Conservation (phyloP, 2,329 filamentous ascomycete genomes). For the Pseudopithomyces chartarum region DNA sequence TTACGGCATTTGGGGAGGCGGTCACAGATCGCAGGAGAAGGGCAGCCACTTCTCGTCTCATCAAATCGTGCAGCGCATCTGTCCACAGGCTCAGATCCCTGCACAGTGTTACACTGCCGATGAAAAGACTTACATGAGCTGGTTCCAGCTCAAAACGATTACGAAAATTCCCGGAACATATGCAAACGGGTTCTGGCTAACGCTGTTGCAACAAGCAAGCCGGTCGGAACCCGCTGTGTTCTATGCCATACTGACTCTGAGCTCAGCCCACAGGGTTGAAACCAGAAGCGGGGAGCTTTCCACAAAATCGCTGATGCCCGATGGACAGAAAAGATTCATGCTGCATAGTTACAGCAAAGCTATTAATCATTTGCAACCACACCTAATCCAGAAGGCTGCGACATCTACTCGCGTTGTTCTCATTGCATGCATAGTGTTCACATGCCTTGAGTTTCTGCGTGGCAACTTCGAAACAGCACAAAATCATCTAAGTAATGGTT, state of each 20-base stretch:
- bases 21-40: conserved; percentile 22
- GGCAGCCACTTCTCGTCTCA: background rate
- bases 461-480: conserved; percentile 43
- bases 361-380: conserved; percentile 41
- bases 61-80: background rate
- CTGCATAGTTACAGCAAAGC: conserved; percentile 50
- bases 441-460: conserved; percentile 48
- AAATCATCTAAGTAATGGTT: conserved; percentile 46
- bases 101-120: background rate
- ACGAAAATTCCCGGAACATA: background rate
- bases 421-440: conserved; percentile 50
- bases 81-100: conserved; percentile 6
- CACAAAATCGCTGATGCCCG: conserved; percentile 7
- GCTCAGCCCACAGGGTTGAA: conserved; percentile 34
- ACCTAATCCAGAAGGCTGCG: conserved; percentile 21
- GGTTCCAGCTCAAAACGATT: background rate
- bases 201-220: conserved; percentile 2
- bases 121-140: background rate
- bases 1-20: conserved; percentile 51
- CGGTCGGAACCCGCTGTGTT: conserved; percentile 2
- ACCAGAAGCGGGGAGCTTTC: conserved; percentile 10
- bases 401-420: conserved; percentile 42
- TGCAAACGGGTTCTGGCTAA: background rate
- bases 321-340: conserved; percentile 36
- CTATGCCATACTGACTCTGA: conserved; percentile 30